These are phyloP conservation scores for Sonneratia caseolaris DNA, from an alignment of 345 rosid genomes.

Conservation along the genomic window DNA sequence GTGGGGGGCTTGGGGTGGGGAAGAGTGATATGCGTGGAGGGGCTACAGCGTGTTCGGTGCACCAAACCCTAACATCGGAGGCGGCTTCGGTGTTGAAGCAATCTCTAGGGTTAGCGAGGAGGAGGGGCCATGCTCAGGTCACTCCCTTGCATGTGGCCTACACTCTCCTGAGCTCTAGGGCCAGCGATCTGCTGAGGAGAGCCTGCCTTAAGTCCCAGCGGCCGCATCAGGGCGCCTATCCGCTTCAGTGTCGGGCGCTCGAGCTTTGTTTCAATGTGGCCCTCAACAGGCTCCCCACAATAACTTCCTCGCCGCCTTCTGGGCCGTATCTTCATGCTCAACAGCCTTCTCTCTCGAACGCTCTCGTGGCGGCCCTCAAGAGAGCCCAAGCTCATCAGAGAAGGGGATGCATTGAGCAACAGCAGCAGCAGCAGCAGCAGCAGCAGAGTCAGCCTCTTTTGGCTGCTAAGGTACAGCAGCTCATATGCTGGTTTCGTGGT, in stretches of 20 bases:
- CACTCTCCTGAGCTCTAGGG: slow-evolving; percentile 47
- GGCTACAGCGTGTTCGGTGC: slow-evolving; percentile 12
- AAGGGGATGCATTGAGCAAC: slow-evolving; percentile 53
- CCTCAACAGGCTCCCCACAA: slow-evolving; percentile 56
- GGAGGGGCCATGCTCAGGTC: slow-evolving; percentile 13
- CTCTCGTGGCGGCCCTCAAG: slow-evolving; percentile 62
- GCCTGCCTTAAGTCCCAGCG: slow-evolving; percentile 62
- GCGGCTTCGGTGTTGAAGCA: slow-evolving; percentile 12
- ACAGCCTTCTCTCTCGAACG: slow-evolving; percentile 58
- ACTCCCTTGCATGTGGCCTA: slow-evolving; percentile 46
- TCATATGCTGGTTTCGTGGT: too few relatives aligned
- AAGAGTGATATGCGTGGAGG: slow-evolving; percentile 10
- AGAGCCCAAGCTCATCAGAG: slow-evolving; percentile 79
- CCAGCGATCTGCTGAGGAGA: slow-evolving; percentile 35
- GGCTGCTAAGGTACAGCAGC: slow-evolving; percentile 26
- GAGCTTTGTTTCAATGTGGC: slow-evolving; percentile 84
- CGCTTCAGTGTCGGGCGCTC: slow-evolving; percentile 60
- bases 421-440: slow-evolving; percentile 12
- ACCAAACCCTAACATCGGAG: slow-evolving; percentile 17
- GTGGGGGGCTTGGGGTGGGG: slow-evolving; percentile 9
- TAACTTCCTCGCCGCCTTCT: slow-evolving; percentile 23
- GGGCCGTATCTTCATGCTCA: slow-evolving; percentile 14
- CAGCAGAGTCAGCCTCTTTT: slow-evolving; percentile 61
- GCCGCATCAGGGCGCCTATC: slow-evolving; percentile 35
- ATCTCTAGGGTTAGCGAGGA: slow-evolving; percentile 9